phyloP scores from a whole-genome alignment of 805 yeast genomes.

The Kazachstania viticola region DNA sequence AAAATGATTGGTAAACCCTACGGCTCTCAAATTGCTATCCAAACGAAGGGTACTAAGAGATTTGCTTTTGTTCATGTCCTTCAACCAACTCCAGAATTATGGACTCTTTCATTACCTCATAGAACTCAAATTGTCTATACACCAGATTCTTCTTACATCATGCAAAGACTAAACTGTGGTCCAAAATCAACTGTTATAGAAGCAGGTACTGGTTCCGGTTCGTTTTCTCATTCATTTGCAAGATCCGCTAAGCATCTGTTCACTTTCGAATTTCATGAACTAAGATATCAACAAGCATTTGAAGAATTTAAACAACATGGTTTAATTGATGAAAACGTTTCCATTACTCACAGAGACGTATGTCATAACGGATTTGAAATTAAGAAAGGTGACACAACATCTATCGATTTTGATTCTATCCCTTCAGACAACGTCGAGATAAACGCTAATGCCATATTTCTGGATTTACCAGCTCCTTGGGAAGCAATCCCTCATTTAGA shows the following conservation, averaged over 20 bases:
- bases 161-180: slow-evolving; percentile 65
- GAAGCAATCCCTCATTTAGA: slow-evolving; percentile 72
- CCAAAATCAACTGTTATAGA: slow-evolving; percentile 78
- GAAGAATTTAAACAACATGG: slow-evolving; percentile 68
- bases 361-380: slow-evolving; percentile 75
- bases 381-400: slow-evolving; percentile 20
- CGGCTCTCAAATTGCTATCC: slow-evolving; percentile 73
- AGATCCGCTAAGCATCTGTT: slow-evolving; percentile 71
- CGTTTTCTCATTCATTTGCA: slow-evolving; percentile 86
- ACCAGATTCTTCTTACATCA: slow-evolving; percentile 85
- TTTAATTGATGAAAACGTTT: slow-evolving; percentile 38
- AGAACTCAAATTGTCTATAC: slow-evolving; percentile 96
- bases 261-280: slow-evolving; percentile 87
- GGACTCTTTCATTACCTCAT: slow-evolving; percentile 95
- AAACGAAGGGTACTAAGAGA: slow-evolving; percentile 41
- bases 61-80: slow-evolving; percentile 78
- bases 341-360: slow-evolving; percentile 82
- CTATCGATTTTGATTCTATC: slow-evolving; percentile 16
- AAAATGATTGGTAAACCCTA: slow-evolving; percentile 69
- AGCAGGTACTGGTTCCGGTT: slow-evolving; percentile 97
- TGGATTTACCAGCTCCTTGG: slow-evolving; percentile 97
- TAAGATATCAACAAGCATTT: slow-evolving; percentile 68
- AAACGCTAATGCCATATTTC: slow-evolving; percentile 66
- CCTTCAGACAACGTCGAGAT: slow-evolving; percentile 21
- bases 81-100: slow-evolving; percentile 88